Base-by-base conservation (phyloP, 768 basidiomycete genomes). In the Trametes cinnabarina region DNA sequence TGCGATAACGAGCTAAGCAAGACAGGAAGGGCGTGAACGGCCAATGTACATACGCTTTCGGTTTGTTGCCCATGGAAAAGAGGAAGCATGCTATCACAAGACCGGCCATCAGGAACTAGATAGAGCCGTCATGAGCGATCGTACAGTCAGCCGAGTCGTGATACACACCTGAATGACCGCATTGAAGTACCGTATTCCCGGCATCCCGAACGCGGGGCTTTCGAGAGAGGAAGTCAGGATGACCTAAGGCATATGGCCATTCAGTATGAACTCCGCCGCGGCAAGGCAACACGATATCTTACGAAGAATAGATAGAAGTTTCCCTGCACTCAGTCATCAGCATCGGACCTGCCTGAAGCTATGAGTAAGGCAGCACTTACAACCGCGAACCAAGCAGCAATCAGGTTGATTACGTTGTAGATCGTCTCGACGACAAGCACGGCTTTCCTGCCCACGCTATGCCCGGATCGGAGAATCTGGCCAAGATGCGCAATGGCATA, bases 301-400 rank as follows among this genome's bases (percentile, higher is more conserved):
- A 94, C 94, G 69, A 96, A 98, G 74, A 95, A 96, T 28, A 96
- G 72, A 71, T 92, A 98, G 71, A 92, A 94, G 67, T 96, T 98
- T n/a, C 92, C 95, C 86, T 94, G 25, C 26, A 4, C 43, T 17
- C 11, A 57, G 9, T 11, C 14, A 25, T 39, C 11, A 63, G 57
- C 20, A 51, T 32, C 22, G 7, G 30, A 43, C 54, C 25, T n/a
- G 23, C 10, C 17, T 4, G 15, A 20, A 53, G 20, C 25, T 30
- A 12, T 22, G 3, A 7, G 26, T n/a, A 35, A 22, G 32, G 15
- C 5, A 32, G 2, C 10, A 77, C 88, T 78, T 68, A 91, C 91
- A 55, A 96, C 82, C 52, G 84, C 87, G 69, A 98, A 97, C 97
- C 97, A 99, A 12, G 93, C 81, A 68, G 97, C 96, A 55, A 91